phyloP scores from a whole-genome alignment of 768 basidiomycete species.

The Daedaleopsis sinensis region DNA sequence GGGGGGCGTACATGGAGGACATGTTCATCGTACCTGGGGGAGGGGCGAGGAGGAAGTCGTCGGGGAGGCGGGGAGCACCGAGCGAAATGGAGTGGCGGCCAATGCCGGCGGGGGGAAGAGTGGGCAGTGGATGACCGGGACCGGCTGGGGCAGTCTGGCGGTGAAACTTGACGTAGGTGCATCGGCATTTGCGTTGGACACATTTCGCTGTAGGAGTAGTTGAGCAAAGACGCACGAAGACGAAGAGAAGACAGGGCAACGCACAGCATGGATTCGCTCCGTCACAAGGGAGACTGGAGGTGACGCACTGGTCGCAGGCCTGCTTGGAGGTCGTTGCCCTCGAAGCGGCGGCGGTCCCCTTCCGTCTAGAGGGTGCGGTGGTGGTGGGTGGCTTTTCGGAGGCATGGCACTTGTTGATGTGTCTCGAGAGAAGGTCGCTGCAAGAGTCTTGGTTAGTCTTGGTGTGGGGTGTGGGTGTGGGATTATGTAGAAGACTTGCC shows the following conservation, averaged over 20 bases:
- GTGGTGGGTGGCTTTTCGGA: slow-evolving; percentile 61
- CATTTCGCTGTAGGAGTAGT: slow-evolving; percentile 63
- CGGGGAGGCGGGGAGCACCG: slow-evolving; percentile 34
- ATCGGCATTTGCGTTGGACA: slow-evolving; percentile 65
- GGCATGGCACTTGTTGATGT: slow-evolving; percentile 88
- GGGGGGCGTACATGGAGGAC: slow-evolving; percentile 30
- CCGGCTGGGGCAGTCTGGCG: slow-evolving; percentile 80
- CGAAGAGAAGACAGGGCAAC: slow-evolving; percentile 31
- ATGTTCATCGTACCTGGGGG: slow-evolving; percentile 35
- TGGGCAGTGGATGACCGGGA: slow-evolving; percentile 59
- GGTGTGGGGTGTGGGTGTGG: no score
- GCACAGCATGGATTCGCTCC: slow-evolving; percentile 78
- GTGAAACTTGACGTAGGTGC: slow-evolving; percentile 83
- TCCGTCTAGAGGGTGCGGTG: slow-evolving; percentile 51
- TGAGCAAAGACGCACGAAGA: not conserved
- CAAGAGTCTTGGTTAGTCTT: not conserved
- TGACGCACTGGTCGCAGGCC: slow-evolving; percentile 85
- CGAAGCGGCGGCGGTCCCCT: slow-evolving; percentile 66
- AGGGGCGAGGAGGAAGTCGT: slow-evolving; percentile 47
- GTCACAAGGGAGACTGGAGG: slow-evolving; percentile 74
- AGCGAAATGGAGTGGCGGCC: slow-evolving; percentile 22
- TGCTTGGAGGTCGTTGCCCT: slow-evolving; percentile 81
- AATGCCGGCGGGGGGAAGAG: slow-evolving; percentile 28
- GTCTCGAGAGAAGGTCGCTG: slow-evolving; percentile 84
- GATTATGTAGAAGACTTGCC: slow-evolving; percentile 43